phyloP scores from a whole-genome alignment of 1,139 yeast genomes.

The Suhomyces yuchorum region DNA sequence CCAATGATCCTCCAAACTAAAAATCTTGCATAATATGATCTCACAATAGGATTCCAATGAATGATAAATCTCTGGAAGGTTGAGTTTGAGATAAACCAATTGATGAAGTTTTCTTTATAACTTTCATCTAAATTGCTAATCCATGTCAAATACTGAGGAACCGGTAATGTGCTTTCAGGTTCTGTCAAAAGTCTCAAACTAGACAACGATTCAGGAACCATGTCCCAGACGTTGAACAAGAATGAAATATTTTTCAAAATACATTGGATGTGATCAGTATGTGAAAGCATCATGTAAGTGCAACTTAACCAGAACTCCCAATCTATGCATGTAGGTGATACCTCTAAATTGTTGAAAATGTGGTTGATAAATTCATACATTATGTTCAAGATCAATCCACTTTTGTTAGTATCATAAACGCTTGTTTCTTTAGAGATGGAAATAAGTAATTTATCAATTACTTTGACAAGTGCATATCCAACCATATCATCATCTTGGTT shows the following conservation, averaged over 20 bases:
- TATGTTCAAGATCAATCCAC: slow-evolving; percentile 49
- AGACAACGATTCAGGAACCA: slow-evolving; percentile 50
- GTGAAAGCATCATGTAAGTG: slow-evolving; percentile 54
- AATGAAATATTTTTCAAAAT: slow-evolving; percentile 66
- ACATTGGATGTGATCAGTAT: slow-evolving; percentile 62
- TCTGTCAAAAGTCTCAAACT: slow-evolving; percentile 7
- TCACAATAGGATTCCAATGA: slow-evolving; percentile 79
- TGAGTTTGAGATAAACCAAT: slow-evolving; percentile 54
- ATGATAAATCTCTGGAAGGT: slow-evolving; percentile 61
- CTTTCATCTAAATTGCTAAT: slow-evolving; percentile 37
- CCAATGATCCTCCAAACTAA: slow-evolving; percentile 70
- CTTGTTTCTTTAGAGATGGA: slow-evolving; percentile 44
- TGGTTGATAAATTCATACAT: slow-evolving; percentile 49
- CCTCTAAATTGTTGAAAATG: slow-evolving; percentile 26
- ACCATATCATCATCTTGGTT: slow-evolving; percentile 9
- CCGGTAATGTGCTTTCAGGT: slow-evolving; percentile 3
- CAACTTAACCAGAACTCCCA: slow-evolving; percentile 82
- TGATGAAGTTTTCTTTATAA: slow-evolving; percentile 48
- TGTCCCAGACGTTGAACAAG: slow-evolving; percentile 74
- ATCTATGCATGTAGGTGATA: slow-evolving; percentile 37
- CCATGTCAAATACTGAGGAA: slow-evolving; percentile 30
- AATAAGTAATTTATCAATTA: slow-evolving; percentile 38
- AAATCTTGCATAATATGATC: slow-evolving; percentile 68
- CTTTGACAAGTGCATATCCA: slow-evolving; percentile 17
- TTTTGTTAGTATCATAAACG: slow-evolving; percentile 47